Base-by-base conservation (phyloP, 163 green algal species). In the Chlamydomonas reinhardtii region DNA sequence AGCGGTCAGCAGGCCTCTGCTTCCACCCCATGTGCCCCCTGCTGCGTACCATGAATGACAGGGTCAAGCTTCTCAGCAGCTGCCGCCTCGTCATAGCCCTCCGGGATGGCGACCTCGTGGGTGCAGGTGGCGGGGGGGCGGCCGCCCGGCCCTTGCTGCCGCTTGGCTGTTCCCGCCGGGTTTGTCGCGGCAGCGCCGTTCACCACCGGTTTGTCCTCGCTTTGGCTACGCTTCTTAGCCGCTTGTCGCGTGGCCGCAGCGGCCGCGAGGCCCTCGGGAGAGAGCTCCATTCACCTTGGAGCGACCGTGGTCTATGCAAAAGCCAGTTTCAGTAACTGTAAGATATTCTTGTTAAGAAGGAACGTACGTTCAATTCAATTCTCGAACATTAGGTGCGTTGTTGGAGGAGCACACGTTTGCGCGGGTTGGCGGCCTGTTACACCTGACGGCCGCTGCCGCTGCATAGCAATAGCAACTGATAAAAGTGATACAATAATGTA, bases 21-120 rank as follows among this genome's bases (percentile, higher is more conserved):
- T 48, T 48, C 39, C 8, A 4, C 48, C 48, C 9, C 19, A 1
- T 22, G 6, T 14, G 48, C 48, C 11, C 6, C 48, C 48, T 2
- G 48, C 48, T 56, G 48, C 48, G 48, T 78, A 95, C 93, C 95
- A 71, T 96, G 85, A 24, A 94, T 61, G 0, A 39, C 81, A 2
- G 74, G 68, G 35, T 97, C 92, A 16, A 96, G 92, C 31, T 85
- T 74, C 48, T 56, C 48, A 56, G 48, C 48, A 17, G 48, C 48
- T 56, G 48, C 52, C 14, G 84, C 69, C 2, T 85, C 76, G 35
- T 95, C 91, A 69, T 90, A 97, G 31, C 88, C 93, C 39, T 95
- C 80, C 11, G 95, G 95, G 6, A 95, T 54, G 11, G 92, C 92
- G 8, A 97, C 94, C 59, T 97, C 91, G 82, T 98, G 95, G 0